Evolutionary conservation across 495 filamentous ascomycete genomes (phyloP).

Genomic region (Chaetomium fimeti): DNA sequence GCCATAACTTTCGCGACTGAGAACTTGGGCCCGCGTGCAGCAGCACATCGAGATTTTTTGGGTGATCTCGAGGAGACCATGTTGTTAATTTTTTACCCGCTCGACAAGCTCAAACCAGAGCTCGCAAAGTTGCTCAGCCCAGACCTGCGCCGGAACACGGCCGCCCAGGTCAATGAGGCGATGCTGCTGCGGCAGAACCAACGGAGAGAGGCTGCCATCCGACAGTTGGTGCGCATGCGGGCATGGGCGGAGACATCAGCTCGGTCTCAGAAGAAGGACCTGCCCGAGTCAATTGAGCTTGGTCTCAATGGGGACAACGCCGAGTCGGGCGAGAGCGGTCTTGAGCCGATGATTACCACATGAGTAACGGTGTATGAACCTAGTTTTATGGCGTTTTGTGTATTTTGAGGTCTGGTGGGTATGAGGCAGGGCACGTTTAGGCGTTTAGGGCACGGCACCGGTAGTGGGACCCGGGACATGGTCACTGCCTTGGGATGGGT

Average conservation of each 20-base stretch:
- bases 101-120: conserved; percentile 66
- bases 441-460: conserved; percentile 16
- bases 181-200: conserved; percentile 70
- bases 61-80: conserved; percentile 90
- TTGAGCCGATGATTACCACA: conserved; percentile 61
- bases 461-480: not conserved
- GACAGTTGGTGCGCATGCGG: conserved; percentile 73
- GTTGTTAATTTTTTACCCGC: conserved; percentile 83
- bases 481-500: conserved; percentile 13
- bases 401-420: conserved; percentile 1
- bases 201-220: conserved; percentile 74
- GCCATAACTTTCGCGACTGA: conserved; percentile 84
- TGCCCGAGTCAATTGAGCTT: conserved; percentile 70
- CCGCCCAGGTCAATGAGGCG: conserved; percentile 80
- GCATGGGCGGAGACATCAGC: conserved; percentile 82
- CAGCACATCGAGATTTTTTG: conserved; percentile 76
- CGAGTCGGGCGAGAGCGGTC: conserved; percentile 45
- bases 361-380: conserved; percentile 26
- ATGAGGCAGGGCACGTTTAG: conserved; percentile 11
- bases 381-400: conserved; percentile 3
- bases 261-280: conserved; percentile 66
- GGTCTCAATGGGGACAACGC: conserved; percentile 55
- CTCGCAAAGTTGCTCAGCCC: conserved; percentile 74
- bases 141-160: conserved; percentile 77
- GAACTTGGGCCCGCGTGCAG: conserved; percentile 82